Evolutionary conservation across 176 grass and related monocot species (phyloP), one percentile per base, ranked within the genome.

Genomic region (Triticum monococcum): DNA sequence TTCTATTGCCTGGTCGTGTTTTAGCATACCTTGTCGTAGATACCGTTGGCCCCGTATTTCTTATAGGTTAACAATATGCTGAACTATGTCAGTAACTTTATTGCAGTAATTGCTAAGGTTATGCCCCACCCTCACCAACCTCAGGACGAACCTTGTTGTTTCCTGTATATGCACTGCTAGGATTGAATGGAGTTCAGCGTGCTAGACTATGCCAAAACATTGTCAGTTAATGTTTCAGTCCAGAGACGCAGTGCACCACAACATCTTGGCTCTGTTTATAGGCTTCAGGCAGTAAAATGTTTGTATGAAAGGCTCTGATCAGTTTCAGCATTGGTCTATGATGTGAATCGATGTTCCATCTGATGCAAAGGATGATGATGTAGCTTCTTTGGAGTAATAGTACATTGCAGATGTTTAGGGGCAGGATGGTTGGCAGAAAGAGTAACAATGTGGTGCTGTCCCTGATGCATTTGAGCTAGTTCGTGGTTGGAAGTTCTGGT

Each of bases 231-330:
- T 69, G 70, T 68, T 87, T 81, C 68, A 77, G 20, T 40, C 16
- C n/a, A 22, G 74, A 88, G 52, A 37, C 38, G 61, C 68, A 38
- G 77, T 40, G 40, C 48, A 48, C 81, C 41, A 69, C 35, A 41
- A 77, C 70, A 88, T 85, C 38, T 40, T 81, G 62, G 57, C 23
- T 8, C 18, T 80, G 33, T 79, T 79, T 79, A 66, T 77, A 79
- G 32, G 61, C 16, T 84, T 48, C 50, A 88, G 81, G 78, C 48
- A 75, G 18, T 72, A 64, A 76, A 85, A 68, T 70, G n/a, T 48
- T 81, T 28, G 77, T 8, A 2, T 13, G 1, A 11, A 77, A 80
- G 54, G 12, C 28, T 69, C 80, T 84, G 77, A 81, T 36, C 46
- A 77, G 4, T 68, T 50, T 28, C n/a, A 40, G 38, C 16, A 54